Evolutionary conservation across 2,329 filamentous ascomycete species (phyloP).

Genomic region (Xylaria digitata): DNA sequence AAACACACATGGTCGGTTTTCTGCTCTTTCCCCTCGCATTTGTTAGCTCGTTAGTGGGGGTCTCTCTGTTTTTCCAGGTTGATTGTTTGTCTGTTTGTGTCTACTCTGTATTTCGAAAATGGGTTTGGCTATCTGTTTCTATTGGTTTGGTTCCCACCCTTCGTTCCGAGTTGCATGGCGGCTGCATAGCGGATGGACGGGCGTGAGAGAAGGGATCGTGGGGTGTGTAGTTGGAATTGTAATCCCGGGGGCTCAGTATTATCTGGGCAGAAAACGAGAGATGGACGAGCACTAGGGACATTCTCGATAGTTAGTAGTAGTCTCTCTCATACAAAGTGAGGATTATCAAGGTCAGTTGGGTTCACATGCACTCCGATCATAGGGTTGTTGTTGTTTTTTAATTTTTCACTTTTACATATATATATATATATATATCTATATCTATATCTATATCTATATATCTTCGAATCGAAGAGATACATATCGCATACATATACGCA

Average conservation of each 20-base stretch:
- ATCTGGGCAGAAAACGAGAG: not conserved
- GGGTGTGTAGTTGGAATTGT: constrained; percentile 21
- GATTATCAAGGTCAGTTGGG: constrained; percentile 28
- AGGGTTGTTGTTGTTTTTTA: not conserved
- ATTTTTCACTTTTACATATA: not conserved
- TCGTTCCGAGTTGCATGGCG: constrained; percentile 38
- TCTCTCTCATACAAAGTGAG: constrained; percentile 14
- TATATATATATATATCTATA: too few relatives aligned
- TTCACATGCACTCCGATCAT: constrained; percentile 14
- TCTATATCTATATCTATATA: too few relatives aligned
- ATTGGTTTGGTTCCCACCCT: constrained; percentile 26
- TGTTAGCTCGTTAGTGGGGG: constrained; percentile 10
- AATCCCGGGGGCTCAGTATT: constrained; percentile 15
- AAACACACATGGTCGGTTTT: constrained; percentile 34
- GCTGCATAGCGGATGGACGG: constrained; percentile 32
- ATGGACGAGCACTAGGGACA: not conserved
- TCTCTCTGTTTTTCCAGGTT: constrained; percentile 18
- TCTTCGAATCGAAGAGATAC: not conserved
- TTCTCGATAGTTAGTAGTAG: constrained; percentile 22
- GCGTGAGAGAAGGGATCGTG: constrained; percentile 9
- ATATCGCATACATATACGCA: not conserved
- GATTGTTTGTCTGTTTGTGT: constrained; percentile 24
- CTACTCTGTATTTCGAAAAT: constrained; percentile 30
- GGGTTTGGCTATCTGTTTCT: constrained; percentile 30
- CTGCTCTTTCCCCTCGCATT: constrained; percentile 22